Evolutionary conservation across 1,284 basidiomycete genomes (phyloP).

Genomic region (Melampsora larici-populina): DNA sequence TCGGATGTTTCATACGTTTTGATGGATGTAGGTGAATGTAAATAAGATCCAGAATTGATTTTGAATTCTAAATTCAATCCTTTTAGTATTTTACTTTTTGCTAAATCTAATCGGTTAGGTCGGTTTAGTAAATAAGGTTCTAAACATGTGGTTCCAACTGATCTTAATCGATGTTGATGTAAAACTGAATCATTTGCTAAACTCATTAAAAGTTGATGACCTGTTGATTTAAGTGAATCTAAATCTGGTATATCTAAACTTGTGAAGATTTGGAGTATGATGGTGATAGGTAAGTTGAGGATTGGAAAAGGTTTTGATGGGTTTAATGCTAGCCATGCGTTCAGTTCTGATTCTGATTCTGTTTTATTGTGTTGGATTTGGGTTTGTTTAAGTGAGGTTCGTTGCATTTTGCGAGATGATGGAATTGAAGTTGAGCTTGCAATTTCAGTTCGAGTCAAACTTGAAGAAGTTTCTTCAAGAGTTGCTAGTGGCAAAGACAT

Average conservation of each 20-base stretch:
- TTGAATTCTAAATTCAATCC: constrained; percentile 16
- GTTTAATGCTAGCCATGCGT: constrained; percentile 27
- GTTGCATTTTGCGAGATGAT: no score
- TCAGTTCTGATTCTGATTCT: constrained; percentile 3
- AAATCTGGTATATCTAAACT: constrained; percentile 18
- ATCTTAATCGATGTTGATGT: not conserved
- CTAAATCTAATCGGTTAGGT: constrained; percentile 16
- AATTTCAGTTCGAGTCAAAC: no score
- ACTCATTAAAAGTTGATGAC: not conserved
- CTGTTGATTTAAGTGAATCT: not conserved
- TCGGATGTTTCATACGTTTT: constrained; percentile 4
- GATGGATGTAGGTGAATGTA: constrained; percentile 17
- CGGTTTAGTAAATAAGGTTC: constrained; percentile 9
- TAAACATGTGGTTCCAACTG: not conserved
- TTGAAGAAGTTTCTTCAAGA: no score
- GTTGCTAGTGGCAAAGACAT: no score
- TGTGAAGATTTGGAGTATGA: constrained; percentile 28
- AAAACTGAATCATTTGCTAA: constrained; percentile 12
- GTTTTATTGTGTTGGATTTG: no score
- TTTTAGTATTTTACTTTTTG: constrained; percentile 3
- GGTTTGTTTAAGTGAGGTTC: no score
- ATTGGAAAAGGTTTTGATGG: constrained; percentile 15
- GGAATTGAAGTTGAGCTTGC: no score
- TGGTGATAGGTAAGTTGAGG: not conserved
- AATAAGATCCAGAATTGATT: constrained; percentile 16